A percentile compares a stretch with the other conserved stretches of the same genome.
Conservation (phyloP, 2,329 filamentous ascomycete genomes). For the Fusarium anguioides region DNA sequence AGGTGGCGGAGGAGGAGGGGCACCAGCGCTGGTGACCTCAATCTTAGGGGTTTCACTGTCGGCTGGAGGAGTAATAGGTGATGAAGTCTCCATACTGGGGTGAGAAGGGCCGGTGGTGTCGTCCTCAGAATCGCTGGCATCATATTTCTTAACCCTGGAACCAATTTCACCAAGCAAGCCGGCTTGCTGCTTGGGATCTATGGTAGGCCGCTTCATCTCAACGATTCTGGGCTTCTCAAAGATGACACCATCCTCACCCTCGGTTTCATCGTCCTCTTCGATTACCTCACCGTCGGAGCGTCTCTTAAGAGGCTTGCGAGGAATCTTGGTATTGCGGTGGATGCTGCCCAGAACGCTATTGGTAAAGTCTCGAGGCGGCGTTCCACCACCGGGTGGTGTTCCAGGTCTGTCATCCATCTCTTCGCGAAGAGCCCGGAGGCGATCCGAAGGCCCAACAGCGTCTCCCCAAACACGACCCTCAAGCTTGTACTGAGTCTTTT, state of each 20-base stretch:
- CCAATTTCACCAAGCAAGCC: slow-evolving; percentile 77
- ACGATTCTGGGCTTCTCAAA: slow-evolving; percentile 85
- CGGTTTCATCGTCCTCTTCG: slow-evolving; percentile 64
- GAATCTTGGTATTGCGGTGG: slow-evolving; percentile 67
- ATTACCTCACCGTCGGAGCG: slow-evolving; percentile 55
- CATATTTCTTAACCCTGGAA: slow-evolving; percentile 78
- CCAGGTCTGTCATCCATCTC: slow-evolving; percentile 81
- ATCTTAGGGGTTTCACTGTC: slow-evolving; percentile 71
- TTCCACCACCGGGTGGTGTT: slow-evolving; percentile 61
- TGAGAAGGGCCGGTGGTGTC: slow-evolving; percentile 80
- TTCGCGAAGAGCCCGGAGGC: slow-evolving; percentile 89
- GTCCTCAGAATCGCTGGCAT: slow-evolving; percentile 78
- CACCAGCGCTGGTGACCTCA: slow-evolving; percentile 62
- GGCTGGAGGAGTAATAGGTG: slow-evolving; percentile 73
- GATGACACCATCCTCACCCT: slow-evolving; percentile 61
- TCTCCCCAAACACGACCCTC: slow-evolving; percentile 94
- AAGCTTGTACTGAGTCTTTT: slow-evolving; percentile 97
- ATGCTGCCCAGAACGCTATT: slow-evolving; percentile 81
- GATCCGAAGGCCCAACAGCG: slow-evolving; percentile 85
- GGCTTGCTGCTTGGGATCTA: slow-evolving; percentile 72
- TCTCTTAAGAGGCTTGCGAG: slow-evolving; percentile 63
- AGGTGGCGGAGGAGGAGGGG: slow-evolving; percentile 31
- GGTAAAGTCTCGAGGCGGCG: slow-evolving; percentile 71
- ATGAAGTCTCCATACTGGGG: slow-evolving; percentile 76
- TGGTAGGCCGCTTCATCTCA: slow-evolving; percentile 77